Base-by-base conservation (phyloP, 257 asterid species). In the Nicotiana sylvestris region DNA sequence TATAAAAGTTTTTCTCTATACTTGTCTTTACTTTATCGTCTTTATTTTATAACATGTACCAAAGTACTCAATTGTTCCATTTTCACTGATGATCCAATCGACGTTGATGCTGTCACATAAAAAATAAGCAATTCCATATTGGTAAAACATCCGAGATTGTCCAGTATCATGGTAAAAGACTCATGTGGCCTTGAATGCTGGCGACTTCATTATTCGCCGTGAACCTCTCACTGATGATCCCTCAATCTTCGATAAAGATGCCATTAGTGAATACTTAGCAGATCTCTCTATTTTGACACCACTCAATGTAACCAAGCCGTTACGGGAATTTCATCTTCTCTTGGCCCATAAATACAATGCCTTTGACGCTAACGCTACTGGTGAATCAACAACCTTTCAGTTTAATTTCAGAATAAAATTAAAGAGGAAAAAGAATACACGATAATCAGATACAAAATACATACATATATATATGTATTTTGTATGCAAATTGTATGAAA, bases 311-410 rank as follows among this genome's bases (percentile, higher is more conserved):
- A 93, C 91, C 29, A 93, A 92, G 76, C 98, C 97, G 1, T 30
- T 92, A 9, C 92, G 97, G 97, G 97, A 94, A 80, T 67, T 92
- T 9, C 98, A 92, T 57, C 69, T 91, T 0, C 86, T 94, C 5
- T 82, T 85, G 72, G 97, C 93, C 13, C 97, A 92, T 70, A 91
- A 81, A 0, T 83, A 39, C 10, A 7, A 39, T 39, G 49, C 10
- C 11, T 43, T 43, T 43, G 51, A 43, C 11, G 43, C 2, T 37
- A 8, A 0, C 8, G 51, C 11, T 43, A 8, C 10, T 43, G 11
- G 51, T 43, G 11, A 43, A 43, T 43, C 51, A 2, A 0, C 11
- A 43, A 43, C 51, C 51, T 11, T 43, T 43, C 11, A 43, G 51
- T 43, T 39, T 43, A 43, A 43, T 43, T 43, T 8, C 0, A 1